Evolutionary conservation across 306 rosid species (phyloP), one percentile per base, ranked within the genome.

Genomic region (Trifolium dubium): DNA sequence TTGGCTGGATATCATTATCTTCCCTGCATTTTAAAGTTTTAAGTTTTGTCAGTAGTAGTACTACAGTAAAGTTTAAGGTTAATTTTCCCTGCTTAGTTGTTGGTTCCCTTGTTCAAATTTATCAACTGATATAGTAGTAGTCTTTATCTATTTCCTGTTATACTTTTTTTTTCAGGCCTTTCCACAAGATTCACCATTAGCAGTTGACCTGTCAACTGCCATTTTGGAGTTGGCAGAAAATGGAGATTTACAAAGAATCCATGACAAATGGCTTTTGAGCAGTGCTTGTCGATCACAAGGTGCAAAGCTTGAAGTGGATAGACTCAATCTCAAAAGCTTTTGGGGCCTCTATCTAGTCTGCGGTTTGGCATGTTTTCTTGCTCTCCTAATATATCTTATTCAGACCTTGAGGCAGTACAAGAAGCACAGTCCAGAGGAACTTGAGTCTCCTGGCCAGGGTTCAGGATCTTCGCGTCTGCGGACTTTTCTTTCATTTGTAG

Each of bases 211-310:
- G 78, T 92, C 98, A 11, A 90, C 93, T 31, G 99, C 99, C 17
- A 69, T 95, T 67, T 73, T 95, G 80, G 87, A 67, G 82, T 85
- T 95, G 58, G 86, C 93, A 6, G 99, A 95, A 77, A 87, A 75
- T 51, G 99, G 99, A 51, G 99, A 92, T 70, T 82, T 95, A 7
- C 92, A 95, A 79, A 88, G 98, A 82, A 92, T 95, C 83, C 98
- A 89, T 77, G 99, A 95, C 87, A 95, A 95, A 84, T 95, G 99
- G 99, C 96, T 95, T 19, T 46, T 51, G 74, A 79, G 86, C 32
- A 87, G 88, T 19, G 88, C 97, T 15, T 95, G 99, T 81, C 78
- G 86, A 32, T 83, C 88, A 64, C 96, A 82, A 79, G 84, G 86
- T 40, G 56, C 96, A 54, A 92, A 86, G 80, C 74, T 87, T 17